Evolutionary conservation across 306 rosid species (phyloP), one percentile per base, ranked within the genome.

Genomic region (Cyclanthera cordifolia): DNA sequence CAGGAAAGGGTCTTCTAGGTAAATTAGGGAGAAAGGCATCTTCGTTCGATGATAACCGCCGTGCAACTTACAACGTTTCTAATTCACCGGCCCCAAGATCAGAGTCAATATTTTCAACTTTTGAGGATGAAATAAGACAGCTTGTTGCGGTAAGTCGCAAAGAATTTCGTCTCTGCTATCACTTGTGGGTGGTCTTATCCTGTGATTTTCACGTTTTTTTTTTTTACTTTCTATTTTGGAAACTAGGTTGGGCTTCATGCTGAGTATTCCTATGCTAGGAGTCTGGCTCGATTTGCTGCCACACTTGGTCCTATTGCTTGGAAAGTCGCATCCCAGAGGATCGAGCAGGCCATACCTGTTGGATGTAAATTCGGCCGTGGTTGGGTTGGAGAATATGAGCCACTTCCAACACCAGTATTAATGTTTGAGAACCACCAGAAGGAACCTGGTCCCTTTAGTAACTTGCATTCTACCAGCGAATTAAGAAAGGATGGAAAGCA

Each of bases 321-420:
- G 99, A 82, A 70, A 88, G 80, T 86, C 73, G 99, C 99, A 30
- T 94, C 99, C 65, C 85, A 84, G 78, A 90, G 85, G 79, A 86
- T 94, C 77, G 88, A 86, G 77, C 95, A 90, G 72, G 95, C 87
- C 71, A 75, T 94, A 32, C 96, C 99, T 72, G 73, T 85, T 50
- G 97, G 88, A 43, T 90, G 84, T 77, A 90, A 90, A 82, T 94
- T 80, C 71, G 97, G 97, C 21, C 87, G 91, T 28, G 99, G 99
- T 75, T 94, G 97, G 99, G 99, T 94, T 46, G 99, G 94, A 76
- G 99, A 94, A 60, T 94, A 88, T 25, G 99, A 94, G 81, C 99
- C 99, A 3, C 95, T 88, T 76, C 97, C 95, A 52, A 90, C 96
- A 52, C 97, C 99, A 19, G 91, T 88, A 67, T 77, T 90, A 72